phyloP scores from a whole-genome alignment of 257 asterid species.

The Perilla frutescens region DNA sequence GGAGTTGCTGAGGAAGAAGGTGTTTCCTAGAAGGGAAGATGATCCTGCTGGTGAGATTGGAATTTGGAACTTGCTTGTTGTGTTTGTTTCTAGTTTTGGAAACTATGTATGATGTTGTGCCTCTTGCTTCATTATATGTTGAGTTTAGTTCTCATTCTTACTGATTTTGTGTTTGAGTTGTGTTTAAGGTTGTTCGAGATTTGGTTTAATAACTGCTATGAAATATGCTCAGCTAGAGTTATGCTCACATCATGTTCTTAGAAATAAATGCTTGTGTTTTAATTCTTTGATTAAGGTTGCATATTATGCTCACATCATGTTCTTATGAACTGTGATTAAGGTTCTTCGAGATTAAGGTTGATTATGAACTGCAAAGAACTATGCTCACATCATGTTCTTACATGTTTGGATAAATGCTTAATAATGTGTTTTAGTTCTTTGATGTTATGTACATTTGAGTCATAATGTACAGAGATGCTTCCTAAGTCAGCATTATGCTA shows the following conservation, averaged over 20 bases:
- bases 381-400: not conserved
- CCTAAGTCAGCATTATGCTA: not conserved
- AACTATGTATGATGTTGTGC: too few species aligned
- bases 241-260: not conserved
- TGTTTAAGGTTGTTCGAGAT: too few species aligned
- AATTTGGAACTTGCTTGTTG: not conserved
- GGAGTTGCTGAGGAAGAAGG: slow-evolving; percentile 45
- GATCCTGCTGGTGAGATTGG: slow-evolving; percentile 29
- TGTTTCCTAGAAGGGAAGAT: slow-evolving; percentile 38
- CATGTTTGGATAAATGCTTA: not conserved
- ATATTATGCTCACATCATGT: too few species aligned
- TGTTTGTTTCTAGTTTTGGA: too few species aligned
- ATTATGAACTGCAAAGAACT: not conserved
- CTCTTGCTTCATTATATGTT: not conserved
- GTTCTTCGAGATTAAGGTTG: too few species aligned
- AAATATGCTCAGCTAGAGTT: too few species aligned
- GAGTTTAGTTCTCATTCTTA: not conserved
- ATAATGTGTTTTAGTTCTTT: too few species aligned
- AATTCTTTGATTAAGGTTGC: too few species aligned
- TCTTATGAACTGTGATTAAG: too few species aligned
- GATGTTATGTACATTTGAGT: too few species aligned
- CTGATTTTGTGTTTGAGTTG: too few species aligned
- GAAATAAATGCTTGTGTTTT: not conserved
- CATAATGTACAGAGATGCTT: too few species aligned
- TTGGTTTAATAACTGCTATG: not conserved